Base-by-base conservation (phyloP, 164 flowering plant species). In the Annona squamosa region DNA sequence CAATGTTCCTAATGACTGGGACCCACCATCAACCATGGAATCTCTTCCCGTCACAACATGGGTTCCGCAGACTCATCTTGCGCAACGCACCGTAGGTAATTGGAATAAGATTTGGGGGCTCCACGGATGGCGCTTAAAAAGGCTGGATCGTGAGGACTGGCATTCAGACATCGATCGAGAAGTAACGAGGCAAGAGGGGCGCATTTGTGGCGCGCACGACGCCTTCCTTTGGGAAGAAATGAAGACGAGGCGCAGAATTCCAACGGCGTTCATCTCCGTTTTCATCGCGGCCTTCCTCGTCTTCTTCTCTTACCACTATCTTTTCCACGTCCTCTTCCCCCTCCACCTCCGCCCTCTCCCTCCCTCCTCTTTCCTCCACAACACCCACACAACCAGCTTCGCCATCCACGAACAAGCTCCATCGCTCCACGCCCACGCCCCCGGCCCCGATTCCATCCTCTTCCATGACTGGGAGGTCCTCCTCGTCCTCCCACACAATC, bases 381-480 rank as follows among this genome's bases (percentile, higher is more conserved):
- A 1, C 12, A 69, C 63, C 76, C 67, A 71, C 43, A 48, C 2
- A 4, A 45, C 9, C n/a, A 69, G 71, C 64, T 18, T 69, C 73
- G 71, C 76, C 3, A 37, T 73, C 44, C 42, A 1, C 6, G 75
- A 76, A 16, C 5, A 18, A 26, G 6, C 41, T 2, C 52, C 12
- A 66, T 73, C 13, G 73, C 81, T 52, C 1, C 74, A 61, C 10
- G 18, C 1, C 65, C 70, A 18, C 19, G 6, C 19, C 61, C 41
- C 19, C 73, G 3, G n/a, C n/a, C 70, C 89, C 4, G 80, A 73
- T 48, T 71, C 95, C 0, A 63, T 92, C 63, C 87, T 95, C 52
- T 52, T 91, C 13, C 96, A 93, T 0, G 93, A 75, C 13, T 95
- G 98, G 96, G 86, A 86, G 78, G 86, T 91, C 45, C 84, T 94